Conservation (phyloP, 169 alveolate species). For the Miamiensis avidus region DNA sequence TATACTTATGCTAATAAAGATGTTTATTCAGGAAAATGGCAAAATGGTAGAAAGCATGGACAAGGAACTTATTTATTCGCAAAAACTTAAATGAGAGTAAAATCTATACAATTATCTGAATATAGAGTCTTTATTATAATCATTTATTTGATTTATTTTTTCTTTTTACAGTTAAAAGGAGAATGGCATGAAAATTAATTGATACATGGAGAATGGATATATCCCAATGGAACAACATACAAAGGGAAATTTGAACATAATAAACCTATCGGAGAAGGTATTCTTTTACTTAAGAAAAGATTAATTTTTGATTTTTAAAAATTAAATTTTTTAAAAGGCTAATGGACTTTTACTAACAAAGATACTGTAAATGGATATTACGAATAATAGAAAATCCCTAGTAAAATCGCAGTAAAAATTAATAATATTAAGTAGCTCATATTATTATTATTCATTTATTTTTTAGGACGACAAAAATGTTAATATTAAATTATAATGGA, state of each 20-base stretch:
- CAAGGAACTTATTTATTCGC: conserved; percentile 88
- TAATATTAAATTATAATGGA: background rate
- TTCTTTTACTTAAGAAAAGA: background rate
- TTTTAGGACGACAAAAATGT: background rate
- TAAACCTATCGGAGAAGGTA: conserved; percentile 86
- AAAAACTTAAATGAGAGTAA: conserved; percentile 84
- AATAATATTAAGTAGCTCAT: background rate
- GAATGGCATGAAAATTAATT: conserved; percentile 84
- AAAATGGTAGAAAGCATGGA: conserved; percentile 89
- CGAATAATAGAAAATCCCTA: conserved; percentile 43
- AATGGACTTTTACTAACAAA: conserved; percentile 69
- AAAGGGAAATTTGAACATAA: conserved; percentile 81
- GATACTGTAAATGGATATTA: conserved; percentile 61
- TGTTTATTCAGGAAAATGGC: conserved; percentile 91
- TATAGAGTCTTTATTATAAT: background rate
- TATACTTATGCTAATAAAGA: conserved; percentile 89
- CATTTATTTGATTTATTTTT: no score
- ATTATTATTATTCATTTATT: no score
- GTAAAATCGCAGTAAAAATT: conserved; percentile 36
- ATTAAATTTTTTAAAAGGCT: conserved; percentile 31
- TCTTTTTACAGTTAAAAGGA: conserved; percentile 64
- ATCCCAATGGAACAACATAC: conserved; percentile 79
- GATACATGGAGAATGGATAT: conserved; percentile 86
- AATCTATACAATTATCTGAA: conserved; percentile 8
- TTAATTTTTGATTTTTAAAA: background rate